A percentile compares a stretch with the other conserved stretches of the same genome.
These are phyloP conservation scores for Aspergillus nidulans DNA, from an alignment of 495 filamentous ascomycete genomes.

Conservation along the genomic window DNA sequence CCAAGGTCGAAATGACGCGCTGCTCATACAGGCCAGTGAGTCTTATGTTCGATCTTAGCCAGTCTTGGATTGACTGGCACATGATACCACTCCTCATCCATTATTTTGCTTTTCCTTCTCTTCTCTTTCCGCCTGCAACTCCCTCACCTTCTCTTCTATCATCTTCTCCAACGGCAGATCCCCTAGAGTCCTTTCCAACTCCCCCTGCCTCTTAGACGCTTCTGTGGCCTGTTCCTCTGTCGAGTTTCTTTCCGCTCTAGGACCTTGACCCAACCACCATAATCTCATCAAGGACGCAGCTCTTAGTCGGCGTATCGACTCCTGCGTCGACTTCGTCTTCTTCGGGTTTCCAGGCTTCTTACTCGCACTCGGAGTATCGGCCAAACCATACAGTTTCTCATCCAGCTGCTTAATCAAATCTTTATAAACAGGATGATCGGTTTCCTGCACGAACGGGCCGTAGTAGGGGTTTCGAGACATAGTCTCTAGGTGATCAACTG, in stretches of 20 bases:
- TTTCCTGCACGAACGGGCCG: slow-evolving; percentile 16
- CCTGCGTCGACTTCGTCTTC: background rate
- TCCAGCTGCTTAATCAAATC: slow-evolving; percentile 23
- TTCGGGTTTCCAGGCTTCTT: slow-evolving; percentile 16
- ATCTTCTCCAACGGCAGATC: background rate
- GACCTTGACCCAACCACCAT: background rate
- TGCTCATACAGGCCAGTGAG: background rate
- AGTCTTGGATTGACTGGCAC: background rate
- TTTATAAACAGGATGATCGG: slow-evolving; percentile 12
- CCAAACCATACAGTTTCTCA: slow-evolving; percentile 25
- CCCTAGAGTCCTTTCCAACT: background rate
- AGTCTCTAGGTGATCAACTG: slow-evolving; percentile 19
- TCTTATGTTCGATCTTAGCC: background rate
- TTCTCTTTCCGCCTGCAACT: background rate
- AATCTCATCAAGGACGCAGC: background rate
- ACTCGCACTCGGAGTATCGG: slow-evolving; percentile 24
- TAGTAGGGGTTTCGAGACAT: slow-evolving; percentile 33
- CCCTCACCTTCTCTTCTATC: background rate
- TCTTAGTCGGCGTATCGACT: background rate
- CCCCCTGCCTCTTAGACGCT: background rate
- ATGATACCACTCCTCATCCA: background rate
- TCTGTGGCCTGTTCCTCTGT: too few relatives aligned
- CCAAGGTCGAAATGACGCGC: background rate
- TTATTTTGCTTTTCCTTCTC: background rate
- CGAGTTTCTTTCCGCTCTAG: background rate